Conservation (phyloP, 2,329 filamentous ascomycete genomes). For the Simplicillium sp. region DNA sequence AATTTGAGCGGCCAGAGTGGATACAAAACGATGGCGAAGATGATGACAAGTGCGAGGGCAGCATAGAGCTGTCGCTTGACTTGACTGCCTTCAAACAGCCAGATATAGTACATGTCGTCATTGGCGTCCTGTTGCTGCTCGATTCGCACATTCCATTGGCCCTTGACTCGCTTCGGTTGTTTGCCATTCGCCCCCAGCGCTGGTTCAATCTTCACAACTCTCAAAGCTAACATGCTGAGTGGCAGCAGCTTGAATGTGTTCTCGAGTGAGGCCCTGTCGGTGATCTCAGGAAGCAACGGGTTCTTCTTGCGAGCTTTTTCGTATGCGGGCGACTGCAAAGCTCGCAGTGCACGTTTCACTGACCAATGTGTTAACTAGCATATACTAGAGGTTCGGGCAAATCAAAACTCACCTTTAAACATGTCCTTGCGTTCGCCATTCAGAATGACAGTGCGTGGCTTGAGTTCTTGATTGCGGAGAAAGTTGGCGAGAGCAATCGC, state of each 20-base stretch:
- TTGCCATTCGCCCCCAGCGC: conserved; percentile 56
- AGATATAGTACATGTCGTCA: conserved; percentile 90
- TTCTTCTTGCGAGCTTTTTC: conserved; percentile 85
- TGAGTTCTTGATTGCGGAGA: conserved; percentile 73
- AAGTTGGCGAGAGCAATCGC: conserved; percentile 86
- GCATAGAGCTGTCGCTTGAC: conserved; percentile 92
- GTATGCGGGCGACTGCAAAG: conserved; percentile 81
- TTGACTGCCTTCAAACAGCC: conserved; percentile 91
- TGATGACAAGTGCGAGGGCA: conserved; percentile 66
- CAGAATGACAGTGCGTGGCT: conserved; percentile 82
- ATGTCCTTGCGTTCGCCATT: conserved; percentile 97
- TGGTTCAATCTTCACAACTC: conserved; percentile 67
- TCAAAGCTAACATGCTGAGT: conserved; percentile 84
- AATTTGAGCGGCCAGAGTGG: conserved; percentile 90
- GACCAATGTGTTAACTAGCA: conserved; percentile 3
- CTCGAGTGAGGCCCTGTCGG: conserved; percentile 78
- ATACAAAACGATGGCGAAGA: conserved; percentile 88
- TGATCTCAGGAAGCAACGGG: conserved; percentile 77
- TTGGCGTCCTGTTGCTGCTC: conserved; percentile 88
- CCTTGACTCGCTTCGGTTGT: conserved; percentile 83
- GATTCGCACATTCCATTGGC: conserved; percentile 90
- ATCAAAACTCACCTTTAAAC: conserved; percentile 71
- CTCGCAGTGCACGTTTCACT: conserved; percentile 95
- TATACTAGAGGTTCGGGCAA: background rate
- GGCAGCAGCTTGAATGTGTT: conserved; percentile 93